These are phyloP conservation scores for Suillus fuscotomentosus DNA, from an alignment of 768 basidiomycete species.

Conservation along the genomic window DNA sequence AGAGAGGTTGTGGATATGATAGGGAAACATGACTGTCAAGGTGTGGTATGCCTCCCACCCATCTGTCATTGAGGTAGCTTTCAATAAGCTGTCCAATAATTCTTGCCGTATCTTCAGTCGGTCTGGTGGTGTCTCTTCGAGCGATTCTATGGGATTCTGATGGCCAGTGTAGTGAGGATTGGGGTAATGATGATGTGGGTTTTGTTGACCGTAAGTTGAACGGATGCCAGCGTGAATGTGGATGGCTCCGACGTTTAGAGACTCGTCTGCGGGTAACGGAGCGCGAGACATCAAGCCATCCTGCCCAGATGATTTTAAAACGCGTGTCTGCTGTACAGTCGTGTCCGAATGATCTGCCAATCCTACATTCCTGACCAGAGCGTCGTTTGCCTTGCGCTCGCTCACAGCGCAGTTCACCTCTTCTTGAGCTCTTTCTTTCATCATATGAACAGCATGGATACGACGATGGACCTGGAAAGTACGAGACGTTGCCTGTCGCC, in stretches of 20 bases:
- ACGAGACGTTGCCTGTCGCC: constrained; percentile 9
- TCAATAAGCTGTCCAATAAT: constrained; percentile 33
- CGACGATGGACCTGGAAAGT: constrained; percentile 4
- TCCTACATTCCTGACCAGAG: neutral
- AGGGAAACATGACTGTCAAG: constrained; percentile 24
- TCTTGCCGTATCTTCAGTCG: constrained; percentile 21
- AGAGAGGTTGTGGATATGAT: constrained; percentile 5
- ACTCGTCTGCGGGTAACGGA: neutral
- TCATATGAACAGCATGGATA: constrained; percentile 6
- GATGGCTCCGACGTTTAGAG: constrained; percentile 6
- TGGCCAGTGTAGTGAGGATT: neutral
- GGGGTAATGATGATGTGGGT: neutral
- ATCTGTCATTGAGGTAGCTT: constrained; percentile 27
- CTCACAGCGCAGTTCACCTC: constrained; percentile 4
- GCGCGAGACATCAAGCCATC: neutral
- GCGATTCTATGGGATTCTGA: neutral
- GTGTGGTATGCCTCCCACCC: constrained; percentile 46
- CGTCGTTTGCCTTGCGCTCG: neutral
- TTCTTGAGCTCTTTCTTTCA: neutral
- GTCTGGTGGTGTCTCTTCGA: constrained; percentile 5
- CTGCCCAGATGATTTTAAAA: neutral
- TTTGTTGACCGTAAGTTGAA: constrained; percentile 10
- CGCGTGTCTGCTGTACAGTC: neutral
- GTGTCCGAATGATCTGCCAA: neutral
- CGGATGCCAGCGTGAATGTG: constrained; percentile 8